Percentiles rank a stretch among this genome's conserved stretches.
Conservation (phyloP, 2,329 filamentous ascomycete genomes). For the Colletotrichum gloeosporioides region DNA sequence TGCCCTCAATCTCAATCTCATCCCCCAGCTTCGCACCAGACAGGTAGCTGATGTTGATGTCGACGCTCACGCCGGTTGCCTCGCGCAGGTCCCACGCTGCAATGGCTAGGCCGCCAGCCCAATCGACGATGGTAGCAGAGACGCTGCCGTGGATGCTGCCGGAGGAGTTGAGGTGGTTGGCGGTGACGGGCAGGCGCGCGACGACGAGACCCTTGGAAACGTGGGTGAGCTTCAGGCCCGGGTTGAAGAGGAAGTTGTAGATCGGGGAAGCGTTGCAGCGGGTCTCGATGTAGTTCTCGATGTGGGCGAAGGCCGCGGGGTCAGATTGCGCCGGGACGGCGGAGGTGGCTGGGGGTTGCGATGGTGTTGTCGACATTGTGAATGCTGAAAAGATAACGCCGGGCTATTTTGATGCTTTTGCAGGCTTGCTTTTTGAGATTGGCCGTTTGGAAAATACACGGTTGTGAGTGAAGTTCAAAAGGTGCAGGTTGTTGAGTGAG, state of each 20-base stretch:
- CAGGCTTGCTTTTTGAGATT: neutral
- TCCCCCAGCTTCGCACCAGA: constrained; percentile 69
- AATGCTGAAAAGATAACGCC: neutral
- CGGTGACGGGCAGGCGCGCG: constrained; percentile 21
- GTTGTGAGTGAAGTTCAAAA: neutral
- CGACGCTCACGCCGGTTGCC: constrained; percentile 72
- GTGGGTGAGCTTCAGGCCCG: constrained; percentile 23
- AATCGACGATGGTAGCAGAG: constrained; percentile 74
- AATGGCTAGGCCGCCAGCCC: constrained; percentile 75
- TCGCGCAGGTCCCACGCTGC: constrained; percentile 66
- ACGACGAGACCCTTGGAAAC: constrained; percentile 24
- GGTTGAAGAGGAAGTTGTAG: constrained; percentile 25
- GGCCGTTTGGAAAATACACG: neutral
- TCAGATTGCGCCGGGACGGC: constrained; percentile 14
- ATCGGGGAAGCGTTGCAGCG: constrained; percentile 26
- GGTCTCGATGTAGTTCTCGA: constrained; percentile 25
- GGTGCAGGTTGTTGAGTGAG: constrained; percentile 4
- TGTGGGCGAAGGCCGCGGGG: constrained; percentile 23
- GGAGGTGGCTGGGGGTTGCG: neutral
- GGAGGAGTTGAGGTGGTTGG: constrained; percentile 26
- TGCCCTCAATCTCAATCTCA: constrained; percentile 70
- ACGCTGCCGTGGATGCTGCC: constrained; percentile 75
- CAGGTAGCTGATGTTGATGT: constrained; percentile 77
- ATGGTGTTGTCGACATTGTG: constrained; percentile 6
- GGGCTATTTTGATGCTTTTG: neutral